phyloP scores from a whole-genome alignment of 192 early-diverging fungal species.

The Mortierella antarctica region DNA sequence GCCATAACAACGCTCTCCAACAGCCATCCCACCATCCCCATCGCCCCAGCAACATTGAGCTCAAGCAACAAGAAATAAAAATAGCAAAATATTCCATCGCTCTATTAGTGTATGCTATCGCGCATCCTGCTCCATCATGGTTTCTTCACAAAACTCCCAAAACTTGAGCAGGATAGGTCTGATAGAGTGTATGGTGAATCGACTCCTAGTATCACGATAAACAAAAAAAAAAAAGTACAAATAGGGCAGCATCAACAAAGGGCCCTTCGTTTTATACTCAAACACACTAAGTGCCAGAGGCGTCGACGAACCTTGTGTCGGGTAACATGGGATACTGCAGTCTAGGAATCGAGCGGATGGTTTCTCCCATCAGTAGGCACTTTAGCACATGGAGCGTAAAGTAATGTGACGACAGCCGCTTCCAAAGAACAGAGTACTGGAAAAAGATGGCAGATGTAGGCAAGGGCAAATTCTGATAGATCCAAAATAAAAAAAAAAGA shows the following conservation, averaged over 20 bases:
- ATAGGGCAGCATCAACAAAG: background rate
- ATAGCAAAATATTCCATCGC: background rate
- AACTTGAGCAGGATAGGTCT: slow-evolving; percentile 29
- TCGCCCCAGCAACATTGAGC: no score
- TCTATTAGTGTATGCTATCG: background rate
- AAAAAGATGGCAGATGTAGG: slow-evolving; percentile 86
- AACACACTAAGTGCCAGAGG: no score
- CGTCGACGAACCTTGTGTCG: slow-evolving; percentile 61
- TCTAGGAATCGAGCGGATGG: slow-evolving; percentile 83
- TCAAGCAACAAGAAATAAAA: no score
- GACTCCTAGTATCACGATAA: slow-evolving; percentile 3
- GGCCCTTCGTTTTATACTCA: no score
- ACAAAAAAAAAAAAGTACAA: background rate
- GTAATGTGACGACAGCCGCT: slow-evolving; percentile 82
- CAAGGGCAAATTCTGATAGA: slow-evolving; percentile 72
- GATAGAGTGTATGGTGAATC: slow-evolving; percentile 35
- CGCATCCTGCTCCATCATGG: slow-evolving; percentile 12
- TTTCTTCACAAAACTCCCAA: slow-evolving; percentile 43
- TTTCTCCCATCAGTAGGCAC: slow-evolving; percentile 82
- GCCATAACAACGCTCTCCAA: no score
- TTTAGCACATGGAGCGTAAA: slow-evolving; percentile 78
- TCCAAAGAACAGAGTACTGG: slow-evolving; percentile 89
- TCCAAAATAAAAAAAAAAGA: background rate
- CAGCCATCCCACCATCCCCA: no score
- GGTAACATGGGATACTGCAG: slow-evolving; percentile 86